Conservation (phyloP, 768 basidiomycete species). For the Boletus vinaceobasis region DNA sequence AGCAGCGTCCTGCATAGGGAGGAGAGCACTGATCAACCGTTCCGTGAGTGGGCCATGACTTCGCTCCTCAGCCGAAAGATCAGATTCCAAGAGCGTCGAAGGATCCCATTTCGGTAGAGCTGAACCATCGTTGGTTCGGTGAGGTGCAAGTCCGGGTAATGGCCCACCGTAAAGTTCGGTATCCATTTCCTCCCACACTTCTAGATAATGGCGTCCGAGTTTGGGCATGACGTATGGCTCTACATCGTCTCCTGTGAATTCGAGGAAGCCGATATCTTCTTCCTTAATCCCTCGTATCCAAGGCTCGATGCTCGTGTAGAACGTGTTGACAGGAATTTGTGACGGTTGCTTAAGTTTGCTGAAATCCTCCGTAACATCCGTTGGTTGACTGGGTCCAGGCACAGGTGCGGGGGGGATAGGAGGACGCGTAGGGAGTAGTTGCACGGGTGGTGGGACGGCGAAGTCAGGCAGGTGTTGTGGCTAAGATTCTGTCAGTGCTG, state of each 20-base stretch:
- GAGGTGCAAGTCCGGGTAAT: conserved; percentile 39
- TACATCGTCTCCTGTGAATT: conserved; percentile 86
- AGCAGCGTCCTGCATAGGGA: conserved; percentile 62
- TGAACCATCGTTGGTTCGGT: conserved; percentile 31
- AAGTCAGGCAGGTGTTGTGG: conserved; percentile 55
- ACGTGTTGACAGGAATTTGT: conserved; percentile 70
- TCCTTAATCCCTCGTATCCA: conserved; percentile 88
- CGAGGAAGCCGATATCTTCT: conserved; percentile 93
- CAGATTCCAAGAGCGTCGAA: conserved; percentile 69
- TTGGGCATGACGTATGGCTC: conserved; percentile 85
- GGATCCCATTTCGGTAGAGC: conserved; percentile 77
- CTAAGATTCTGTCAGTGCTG: conserved; percentile 21
- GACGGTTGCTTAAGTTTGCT: conserved; percentile 74
- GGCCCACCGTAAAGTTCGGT: conserved; percentile 44
- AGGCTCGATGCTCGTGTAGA: conserved; percentile 85
- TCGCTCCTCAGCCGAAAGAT: conserved; percentile 67
- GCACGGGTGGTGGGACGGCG: conserved; percentile 44
- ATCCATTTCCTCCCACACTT: conserved; percentile 94
- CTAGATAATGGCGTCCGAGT: conserved; percentile 80
- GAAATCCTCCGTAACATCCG: conserved; percentile 85
- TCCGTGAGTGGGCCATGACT: conserved; percentile 89
- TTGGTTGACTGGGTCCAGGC: conserved; percentile 81
- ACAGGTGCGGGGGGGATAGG: conserved; percentile 59
- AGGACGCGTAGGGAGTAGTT: conserved; percentile 59
- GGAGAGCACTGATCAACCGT: conserved; percentile 69